These are phyloP conservation scores for Penicillium sp. DNA, from an alignment of 2,329 filamentous ascomycete genomes.

Conservation along the genomic window DNA sequence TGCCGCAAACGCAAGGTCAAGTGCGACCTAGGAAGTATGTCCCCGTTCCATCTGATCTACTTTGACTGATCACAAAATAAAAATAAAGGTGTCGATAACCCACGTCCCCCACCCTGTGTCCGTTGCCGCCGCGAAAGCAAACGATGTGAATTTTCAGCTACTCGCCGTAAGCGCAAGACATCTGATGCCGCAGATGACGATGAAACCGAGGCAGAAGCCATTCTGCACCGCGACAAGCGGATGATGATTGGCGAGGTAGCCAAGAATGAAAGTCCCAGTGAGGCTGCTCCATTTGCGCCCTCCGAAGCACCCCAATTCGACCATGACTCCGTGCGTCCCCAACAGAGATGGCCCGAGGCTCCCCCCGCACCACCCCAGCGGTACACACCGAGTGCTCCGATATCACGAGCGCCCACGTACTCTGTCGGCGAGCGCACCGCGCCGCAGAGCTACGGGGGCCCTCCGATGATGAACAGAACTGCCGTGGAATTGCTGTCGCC, in stretches of 20 bases:
- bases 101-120: slow-evolving; percentile 89
- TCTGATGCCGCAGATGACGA: slow-evolving; percentile 48
- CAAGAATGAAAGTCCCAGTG: slow-evolving; percentile 26
- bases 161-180: slow-evolving; percentile 84
- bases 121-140: slow-evolving; percentile 94
- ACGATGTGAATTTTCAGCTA: slow-evolving; percentile 95
- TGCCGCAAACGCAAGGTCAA: slow-evolving; percentile 53
- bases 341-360: slow-evolving; percentile 34
- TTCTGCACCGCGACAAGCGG: slow-evolving; percentile 48
- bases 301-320: slow-evolving; percentile 29
- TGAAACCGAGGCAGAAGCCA: slow-evolving; percentile 42
- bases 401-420: slow-evolving; percentile 28
- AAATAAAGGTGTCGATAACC: slow-evolving; percentile 72
- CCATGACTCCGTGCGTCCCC: slow-evolving; percentile 22
- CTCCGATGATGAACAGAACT: slow-evolving; percentile 61
- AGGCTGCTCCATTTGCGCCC: slow-evolving; percentile 30
- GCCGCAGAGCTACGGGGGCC: slow-evolving; percentile 45
- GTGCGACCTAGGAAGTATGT: slow-evolving; percentile 50
- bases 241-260: slow-evolving; percentile 54
- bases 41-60: slow-evolving; percentile 10
- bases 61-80: slow-evolving; percentile 17
- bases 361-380: slow-evolving; percentile 25
- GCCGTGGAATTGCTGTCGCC: slow-evolving; percentile 60
- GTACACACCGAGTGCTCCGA: slow-evolving; percentile 29
- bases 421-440: slow-evolving; percentile 25